A percentile compares a stretch with the other conserved stretches of the same genome.
These are phyloP conservation scores for Phytophthora citrophthora DNA, from an alignment of 352 stramenopile genomes.

Conservation along the genomic window DNA sequence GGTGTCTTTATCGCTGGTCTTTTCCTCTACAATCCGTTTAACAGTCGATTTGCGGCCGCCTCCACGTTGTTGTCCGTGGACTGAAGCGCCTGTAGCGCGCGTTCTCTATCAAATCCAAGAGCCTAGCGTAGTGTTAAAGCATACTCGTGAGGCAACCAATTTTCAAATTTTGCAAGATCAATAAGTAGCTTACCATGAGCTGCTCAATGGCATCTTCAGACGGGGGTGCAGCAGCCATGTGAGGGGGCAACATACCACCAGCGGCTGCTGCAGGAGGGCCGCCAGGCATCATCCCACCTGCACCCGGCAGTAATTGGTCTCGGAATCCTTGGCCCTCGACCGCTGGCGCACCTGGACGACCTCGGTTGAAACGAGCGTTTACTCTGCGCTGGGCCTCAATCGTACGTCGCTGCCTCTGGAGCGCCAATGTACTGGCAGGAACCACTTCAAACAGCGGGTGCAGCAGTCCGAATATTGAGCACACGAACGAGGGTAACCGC, in stretches of 20 bases:
- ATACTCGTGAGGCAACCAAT: conserved; percentile 6
- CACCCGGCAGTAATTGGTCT: conserved; percentile 81
- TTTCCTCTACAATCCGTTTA: conserved; percentile 70
- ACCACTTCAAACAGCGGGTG: conserved; percentile 83
- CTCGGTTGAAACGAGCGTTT: conserved; percentile 53
- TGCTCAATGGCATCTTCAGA: conserved; percentile 82
- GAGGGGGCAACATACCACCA: conserved; percentile 57
- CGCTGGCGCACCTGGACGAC: conserved; percentile 26
- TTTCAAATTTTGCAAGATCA: conserved; percentile 1
- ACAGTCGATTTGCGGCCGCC: conserved; percentile 79
- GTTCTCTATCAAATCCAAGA: conserved; percentile 38
- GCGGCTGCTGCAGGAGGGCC: conserved; percentile 14
- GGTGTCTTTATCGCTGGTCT: conserved; percentile 16
- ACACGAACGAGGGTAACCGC: conserved; percentile 76
- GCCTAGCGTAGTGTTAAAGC: conserved; percentile 17
- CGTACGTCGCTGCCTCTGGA: conserved; percentile 76
- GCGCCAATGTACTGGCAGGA: conserved; percentile 61
- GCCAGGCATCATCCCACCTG: conserved; percentile 44
- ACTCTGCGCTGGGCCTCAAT: conserved; percentile 77
- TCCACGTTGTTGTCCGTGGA: conserved; percentile 88
- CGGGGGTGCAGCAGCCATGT: conserved; percentile 65
- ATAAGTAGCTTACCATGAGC: conserved; percentile 58
- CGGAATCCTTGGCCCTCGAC: conserved; percentile 71
- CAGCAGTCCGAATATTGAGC: conserved; percentile 69
- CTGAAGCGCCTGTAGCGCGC: conserved; percentile 72